Conservation (phyloP, 352 stramenopile species). For the Globisporangium barbulae region DNA sequence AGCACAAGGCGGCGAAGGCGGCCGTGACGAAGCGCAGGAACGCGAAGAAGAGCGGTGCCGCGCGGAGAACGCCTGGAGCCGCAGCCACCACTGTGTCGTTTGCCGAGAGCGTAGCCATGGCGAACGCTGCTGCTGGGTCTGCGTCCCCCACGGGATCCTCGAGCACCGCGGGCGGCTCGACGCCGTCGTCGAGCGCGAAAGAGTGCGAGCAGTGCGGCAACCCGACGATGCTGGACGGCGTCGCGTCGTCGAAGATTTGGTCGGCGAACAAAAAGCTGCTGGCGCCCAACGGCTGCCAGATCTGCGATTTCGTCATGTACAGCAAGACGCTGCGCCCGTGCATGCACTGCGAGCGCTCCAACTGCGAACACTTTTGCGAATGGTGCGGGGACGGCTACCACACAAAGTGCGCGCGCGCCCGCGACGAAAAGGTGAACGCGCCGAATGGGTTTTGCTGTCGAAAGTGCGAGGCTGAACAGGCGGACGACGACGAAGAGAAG, state of each 20-base stretch:
- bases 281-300: conserved; percentile 57
- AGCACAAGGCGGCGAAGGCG: conserved; percentile 21
- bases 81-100: conserved; percentile 9
- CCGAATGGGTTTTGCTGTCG: conserved; percentile 70
- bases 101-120: conserved; percentile 15
- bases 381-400: conserved; percentile 84
- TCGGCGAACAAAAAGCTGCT: conserved; percentile 44
- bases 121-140: not conserved
- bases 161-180: conserved; percentile 17
- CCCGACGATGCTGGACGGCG: conserved; percentile 28
- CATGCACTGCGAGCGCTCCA: conserved; percentile 49
- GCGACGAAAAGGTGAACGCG: conserved; percentile 48
- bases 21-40: conserved; percentile 15
- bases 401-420: conserved; percentile 52
- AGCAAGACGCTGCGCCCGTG: conserved; percentile 67
- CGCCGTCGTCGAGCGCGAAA: conserved; percentile 22
- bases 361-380: conserved; percentile 82
- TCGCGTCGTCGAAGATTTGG: conserved; percentile 36
- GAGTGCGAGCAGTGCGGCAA: conserved; percentile 58
- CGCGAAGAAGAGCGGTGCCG: conserved; percentile 21
- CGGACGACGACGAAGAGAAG: conserved; percentile 51
- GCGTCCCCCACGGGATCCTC: conserved; percentile 14
- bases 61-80: conserved; percentile 24
- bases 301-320: conserved; percentile 78
- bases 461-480: conserved; percentile 68